A percentile compares a stretch with the other conserved stretches of the same genome.
phyloP scores from a whole-genome alignment of 371 early-diverging fungal genomes.

The Mortierella sp. region DNA sequence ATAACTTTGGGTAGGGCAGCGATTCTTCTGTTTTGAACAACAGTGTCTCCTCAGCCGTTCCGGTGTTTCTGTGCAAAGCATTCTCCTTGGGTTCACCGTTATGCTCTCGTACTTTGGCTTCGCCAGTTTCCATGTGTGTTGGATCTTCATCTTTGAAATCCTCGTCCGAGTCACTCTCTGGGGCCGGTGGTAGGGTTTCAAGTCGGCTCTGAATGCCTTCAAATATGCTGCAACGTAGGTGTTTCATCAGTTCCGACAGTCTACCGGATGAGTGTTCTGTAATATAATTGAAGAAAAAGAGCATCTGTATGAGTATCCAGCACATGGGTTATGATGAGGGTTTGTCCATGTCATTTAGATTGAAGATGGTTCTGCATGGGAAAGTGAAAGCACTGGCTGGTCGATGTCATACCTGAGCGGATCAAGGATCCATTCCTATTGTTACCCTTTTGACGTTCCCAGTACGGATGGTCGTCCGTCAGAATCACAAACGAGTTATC shows the following conservation, averaged over 20 bases:
- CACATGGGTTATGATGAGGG: too few species aligned
- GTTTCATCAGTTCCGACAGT: constrained; percentile 27
- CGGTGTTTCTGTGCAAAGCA: background rate
- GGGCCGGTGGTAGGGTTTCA: constrained; percentile 15
- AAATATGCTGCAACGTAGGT: constrained; percentile 28
- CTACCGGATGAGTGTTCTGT: constrained; percentile 17
- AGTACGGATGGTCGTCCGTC: constrained; percentile 36
- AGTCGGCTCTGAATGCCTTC: constrained; percentile 29
- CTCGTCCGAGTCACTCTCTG: constrained; percentile 13
- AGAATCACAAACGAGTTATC: constrained; percentile 49
- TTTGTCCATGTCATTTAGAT: background rate
- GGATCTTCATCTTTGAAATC: constrained; percentile 7
- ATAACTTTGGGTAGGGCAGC: background rate
- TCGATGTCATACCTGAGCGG: constrained; percentile 33
- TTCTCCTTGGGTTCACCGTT: background rate
- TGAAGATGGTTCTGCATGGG: background rate
- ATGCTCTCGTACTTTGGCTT: background rate
- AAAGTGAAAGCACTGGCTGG: background rate
- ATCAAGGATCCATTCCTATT: constrained; percentile 39
- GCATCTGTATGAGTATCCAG: too few species aligned
- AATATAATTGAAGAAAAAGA: background rate
- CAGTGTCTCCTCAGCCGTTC: background rate
- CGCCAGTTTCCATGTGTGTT: constrained; percentile 8
- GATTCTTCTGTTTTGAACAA: background rate
- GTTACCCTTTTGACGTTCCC: constrained; percentile 42